Conservation (phyloP, 176 grass and related monocot species). For the Puya raimondii region DNA sequence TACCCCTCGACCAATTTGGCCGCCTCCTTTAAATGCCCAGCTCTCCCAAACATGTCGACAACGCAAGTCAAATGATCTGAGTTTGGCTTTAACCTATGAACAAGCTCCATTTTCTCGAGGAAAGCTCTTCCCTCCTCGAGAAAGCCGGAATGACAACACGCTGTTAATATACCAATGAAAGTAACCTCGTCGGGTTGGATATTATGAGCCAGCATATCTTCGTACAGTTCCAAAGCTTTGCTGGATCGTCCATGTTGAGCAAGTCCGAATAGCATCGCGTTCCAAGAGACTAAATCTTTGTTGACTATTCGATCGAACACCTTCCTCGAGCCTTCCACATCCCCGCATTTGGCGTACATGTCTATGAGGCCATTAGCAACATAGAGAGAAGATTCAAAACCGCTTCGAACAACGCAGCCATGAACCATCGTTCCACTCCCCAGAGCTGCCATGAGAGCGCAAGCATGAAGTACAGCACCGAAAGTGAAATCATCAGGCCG, state of each 20-base stretch:
- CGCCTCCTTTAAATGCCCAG: conserved; percentile 24
- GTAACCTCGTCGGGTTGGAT: conserved; percentile 40
- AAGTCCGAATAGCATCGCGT: conserved; percentile 49
- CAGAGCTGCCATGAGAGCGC: conserved; percentile 18
- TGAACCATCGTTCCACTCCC: conserved; percentile 47
- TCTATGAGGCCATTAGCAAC: conserved; percentile 55
- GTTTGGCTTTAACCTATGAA: conserved; percentile 32
- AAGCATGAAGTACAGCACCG: conserved; percentile 44
- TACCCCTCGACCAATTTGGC: conserved; percentile 8
- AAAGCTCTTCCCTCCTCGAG: conserved; percentile 34
- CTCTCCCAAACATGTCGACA: conserved; percentile 54
- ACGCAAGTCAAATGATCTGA: conserved; percentile 43
- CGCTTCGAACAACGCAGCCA: conserved; percentile 21
- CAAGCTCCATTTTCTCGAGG: conserved; percentile 36
- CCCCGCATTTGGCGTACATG: conserved; percentile 64
- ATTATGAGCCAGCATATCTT: conserved; percentile 21
- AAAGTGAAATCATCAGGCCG: conserved; percentile 45
- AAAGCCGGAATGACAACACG: conserved; percentile 52
- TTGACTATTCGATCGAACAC: conserved; percentile 18
- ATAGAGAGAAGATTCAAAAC: conserved; percentile 37
- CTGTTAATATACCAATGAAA: conserved; percentile 39
- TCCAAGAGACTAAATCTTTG: conserved; percentile 59
- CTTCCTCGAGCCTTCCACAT: conserved; percentile 19
- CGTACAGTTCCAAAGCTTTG: conserved; percentile 23
- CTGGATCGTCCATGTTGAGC: conserved; percentile 36